Conservation (phyloP, 192 early-diverging fungal species). For the Coemansia sp. region DNA sequence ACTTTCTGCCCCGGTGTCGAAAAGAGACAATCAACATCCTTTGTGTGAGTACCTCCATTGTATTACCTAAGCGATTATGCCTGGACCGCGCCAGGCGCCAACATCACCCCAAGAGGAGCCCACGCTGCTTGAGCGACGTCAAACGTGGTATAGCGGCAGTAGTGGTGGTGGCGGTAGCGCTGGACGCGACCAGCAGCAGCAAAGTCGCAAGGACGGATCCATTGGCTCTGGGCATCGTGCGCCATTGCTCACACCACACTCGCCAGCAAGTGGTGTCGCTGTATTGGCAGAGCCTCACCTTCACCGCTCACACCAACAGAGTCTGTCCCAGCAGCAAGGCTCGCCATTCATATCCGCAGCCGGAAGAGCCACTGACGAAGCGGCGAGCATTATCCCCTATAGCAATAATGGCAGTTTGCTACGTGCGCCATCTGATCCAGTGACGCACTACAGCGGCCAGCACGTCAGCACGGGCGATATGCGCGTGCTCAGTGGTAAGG, state of each 20-base stretch:
- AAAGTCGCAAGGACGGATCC: background rate
- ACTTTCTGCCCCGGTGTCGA: background rate
- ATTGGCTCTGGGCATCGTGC: background rate
- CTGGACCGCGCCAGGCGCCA: constrained; percentile 1
- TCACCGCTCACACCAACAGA: background rate
- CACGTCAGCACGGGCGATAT: background rate
- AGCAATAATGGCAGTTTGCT: background rate
- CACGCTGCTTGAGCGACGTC: constrained; percentile 1
- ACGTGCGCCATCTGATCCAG: background rate
- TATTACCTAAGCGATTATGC: background rate
- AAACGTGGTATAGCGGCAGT: constrained; percentile 1
- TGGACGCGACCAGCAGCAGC: background rate
- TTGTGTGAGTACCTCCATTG: background rate
- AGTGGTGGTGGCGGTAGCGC: background rate
- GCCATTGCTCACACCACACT: background rate
- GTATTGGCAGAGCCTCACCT: background rate
- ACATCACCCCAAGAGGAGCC: background rate
- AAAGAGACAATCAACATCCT: background rate
- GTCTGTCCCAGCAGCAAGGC: background rate
- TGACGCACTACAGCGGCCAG: background rate
- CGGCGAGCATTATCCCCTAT: background rate
- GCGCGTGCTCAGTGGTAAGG: constrained; percentile 7
- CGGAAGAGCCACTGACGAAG: background rate
- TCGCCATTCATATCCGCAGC: background rate
- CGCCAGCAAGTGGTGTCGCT: background rate